Percentiles rank a stretch among this genome's conserved stretches.
phyloP scores from a whole-genome alignment of 768 basidiomycete species.

The Tylopilus rubrobrunneus region DNA sequence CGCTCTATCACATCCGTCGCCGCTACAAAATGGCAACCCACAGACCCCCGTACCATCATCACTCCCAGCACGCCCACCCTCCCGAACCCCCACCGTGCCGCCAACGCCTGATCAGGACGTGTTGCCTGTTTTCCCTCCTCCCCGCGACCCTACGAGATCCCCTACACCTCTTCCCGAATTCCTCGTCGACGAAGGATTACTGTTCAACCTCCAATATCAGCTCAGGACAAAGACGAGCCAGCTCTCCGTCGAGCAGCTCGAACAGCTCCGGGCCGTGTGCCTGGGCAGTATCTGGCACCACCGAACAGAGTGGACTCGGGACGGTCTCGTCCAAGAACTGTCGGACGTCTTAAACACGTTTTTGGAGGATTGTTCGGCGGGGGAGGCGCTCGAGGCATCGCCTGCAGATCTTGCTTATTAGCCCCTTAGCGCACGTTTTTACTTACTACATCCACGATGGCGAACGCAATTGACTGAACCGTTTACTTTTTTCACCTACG shows the following conservation, averaged over 20 bases:
- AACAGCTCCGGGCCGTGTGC: conserved; percentile 86
- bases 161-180: conserved; percentile 81
- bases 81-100: conserved; percentile 7
- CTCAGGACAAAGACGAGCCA: conserved; percentile 52
- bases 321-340: conserved; percentile 57
- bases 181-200: conserved; percentile 47
- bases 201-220: conserved; percentile 46
- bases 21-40: conserved; percentile 9
- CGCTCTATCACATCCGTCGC: conserved; percentile 1
- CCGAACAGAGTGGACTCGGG: conserved; percentile 80
- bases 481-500: neutral
- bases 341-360: conserved; percentile 56
- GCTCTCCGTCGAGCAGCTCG: conserved; percentile 84
- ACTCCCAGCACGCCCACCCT: neutral
- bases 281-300: conserved; percentile 80
- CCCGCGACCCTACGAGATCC: conserved; percentile 47
- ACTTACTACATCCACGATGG: neutral
- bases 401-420: conserved; percentile 4
- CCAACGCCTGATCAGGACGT: conserved; percentile 12
- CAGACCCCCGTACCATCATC: conserved; percentile 8
- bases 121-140: conserved; percentile 21
- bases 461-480: neutral
- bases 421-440: neutral
- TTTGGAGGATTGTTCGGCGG: conserved; percentile 53
- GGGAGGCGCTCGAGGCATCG: conserved; percentile 10